Evolutionary conservation across 1,284 basidiomycete genomes (phyloP).

Genomic region (Pyrrhoderma noxium): DNA sequence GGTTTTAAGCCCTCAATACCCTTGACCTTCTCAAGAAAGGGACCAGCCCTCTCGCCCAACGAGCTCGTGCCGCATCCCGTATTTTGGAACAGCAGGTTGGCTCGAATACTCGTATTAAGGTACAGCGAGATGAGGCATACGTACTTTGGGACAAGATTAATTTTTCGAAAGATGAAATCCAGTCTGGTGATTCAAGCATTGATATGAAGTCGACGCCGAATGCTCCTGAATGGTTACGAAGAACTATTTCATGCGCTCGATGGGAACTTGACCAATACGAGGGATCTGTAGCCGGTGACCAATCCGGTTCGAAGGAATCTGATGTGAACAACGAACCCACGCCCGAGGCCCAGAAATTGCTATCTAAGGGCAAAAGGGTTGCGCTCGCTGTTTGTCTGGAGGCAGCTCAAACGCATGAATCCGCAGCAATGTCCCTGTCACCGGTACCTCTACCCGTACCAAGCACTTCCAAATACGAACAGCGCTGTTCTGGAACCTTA

Average conservation of each 20-base stretch:
- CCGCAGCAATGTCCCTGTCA: conserved; percentile 31
- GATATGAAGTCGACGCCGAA: conserved; percentile 23
- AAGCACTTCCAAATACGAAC: conserved; percentile 50
- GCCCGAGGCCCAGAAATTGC: no score
- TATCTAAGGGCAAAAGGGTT: conserved; percentile 49
- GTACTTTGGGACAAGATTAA: conserved; percentile 68
- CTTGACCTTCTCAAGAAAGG: conserved; percentile 94
- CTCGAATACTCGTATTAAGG: conserved; percentile 65
- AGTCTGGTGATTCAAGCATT: conserved; percentile 18
- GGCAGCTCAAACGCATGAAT: conserved; percentile 29
- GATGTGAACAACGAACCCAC: no score
- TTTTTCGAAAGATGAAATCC: conserved; percentile 28
- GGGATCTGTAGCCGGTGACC: conserved; percentile 5
- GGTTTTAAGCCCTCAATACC: conserved; percentile 68
- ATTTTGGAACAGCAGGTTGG: conserved; percentile 79
- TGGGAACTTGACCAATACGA: conserved; percentile 46
- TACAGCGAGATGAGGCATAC: conserved; percentile 72
- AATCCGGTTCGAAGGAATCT: background rate
- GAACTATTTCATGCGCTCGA: conserved; percentile 70
- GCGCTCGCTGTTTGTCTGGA: conserved; percentile 16
- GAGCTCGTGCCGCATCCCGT: conserved; percentile 75
- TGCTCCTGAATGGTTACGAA: conserved; percentile 69
- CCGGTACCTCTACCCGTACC: conserved; percentile 63
- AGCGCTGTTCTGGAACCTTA: conserved; percentile 52
- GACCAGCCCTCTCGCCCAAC: conserved; percentile 65